A percentile compares a stretch with the other conserved stretches of the same genome.
Evolutionary conservation across 768 basidiomycete genomes (phyloP).

Genomic region (Suillus lakei): DNA sequence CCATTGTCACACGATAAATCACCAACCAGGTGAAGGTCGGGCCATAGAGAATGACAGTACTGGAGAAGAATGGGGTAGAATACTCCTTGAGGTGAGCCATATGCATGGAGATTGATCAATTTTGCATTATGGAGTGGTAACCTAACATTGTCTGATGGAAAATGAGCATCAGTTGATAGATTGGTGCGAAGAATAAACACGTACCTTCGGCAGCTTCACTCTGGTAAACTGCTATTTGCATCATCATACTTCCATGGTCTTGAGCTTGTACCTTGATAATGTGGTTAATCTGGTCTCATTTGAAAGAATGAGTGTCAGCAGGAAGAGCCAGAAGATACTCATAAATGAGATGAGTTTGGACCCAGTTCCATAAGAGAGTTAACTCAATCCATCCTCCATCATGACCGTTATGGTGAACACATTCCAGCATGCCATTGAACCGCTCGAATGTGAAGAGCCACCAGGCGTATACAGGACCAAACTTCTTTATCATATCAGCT

Average conservation of each 20-base stretch:
- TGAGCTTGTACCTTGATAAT: conserved; percentile 20
- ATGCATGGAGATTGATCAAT: neutral
- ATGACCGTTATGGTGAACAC: conserved; percentile 37
- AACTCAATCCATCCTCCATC: conserved; percentile 35
- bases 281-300: conserved; percentile 14
- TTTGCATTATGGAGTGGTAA: neutral
- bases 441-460: conserved; percentile 42
- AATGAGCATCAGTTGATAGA: neutral
- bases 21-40: neutral
- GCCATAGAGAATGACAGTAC: neutral
- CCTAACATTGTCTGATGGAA: neutral
- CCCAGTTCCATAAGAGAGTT: conserved; percentile 35
- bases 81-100: neutral
- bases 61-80: conserved; percentile 1
- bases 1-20: neutral
- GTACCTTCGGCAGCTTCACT: neutral
- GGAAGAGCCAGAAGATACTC: conserved; percentile 26
- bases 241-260: neutral
- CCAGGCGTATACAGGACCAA: conserved; percentile 39
- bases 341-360: conserved; percentile 27
- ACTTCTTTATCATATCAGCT: conserved; percentile 24
- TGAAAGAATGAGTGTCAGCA: conserved; percentile 12
- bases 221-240: neutral
- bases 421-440: conserved; percentile 40
- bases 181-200: neutral